Base-by-base conservation (phyloP, 2,329 filamentous ascomycete species). In the Penicillium sp. region DNA sequence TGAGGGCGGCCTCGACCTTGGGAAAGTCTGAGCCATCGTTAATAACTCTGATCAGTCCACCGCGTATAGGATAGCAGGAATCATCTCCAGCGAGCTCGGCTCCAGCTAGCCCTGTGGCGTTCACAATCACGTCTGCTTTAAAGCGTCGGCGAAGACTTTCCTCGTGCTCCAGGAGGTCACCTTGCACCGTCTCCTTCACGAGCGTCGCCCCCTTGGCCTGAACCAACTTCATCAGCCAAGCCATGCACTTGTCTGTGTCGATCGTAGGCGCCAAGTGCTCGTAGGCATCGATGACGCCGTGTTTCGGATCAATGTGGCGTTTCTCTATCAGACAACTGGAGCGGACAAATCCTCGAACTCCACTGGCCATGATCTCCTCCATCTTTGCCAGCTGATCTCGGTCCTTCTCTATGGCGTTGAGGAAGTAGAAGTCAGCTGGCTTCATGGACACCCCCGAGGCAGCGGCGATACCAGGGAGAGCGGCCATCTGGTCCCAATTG, bases 101-200 rank as follows among this genome's bases (percentile, higher is more conserved):
- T 36, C 66, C 90, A 18, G 70, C 68, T 16, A 79, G 66, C 2
- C 77, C 77, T 2, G 76, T 72, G 43, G 73, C 73, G 63, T 79
- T 80, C 57, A 80, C 59, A 48, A 80, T 78, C 53, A 69, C 74
- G 13, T 34, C 31, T 34, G 10, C 31, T 14, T 34, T 10, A 14
- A 11, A 34, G 2, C 9, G 31, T 11, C 13, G 31, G 3, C 9
- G 31, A 11, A 34, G 4, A 4, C 4, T 4, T 11, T 34, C 31
- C 13, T 34, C 31, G 10, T 11, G 10, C 2, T 13, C 13, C 4
- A 34, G 10, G 13, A 34, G 9, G 13, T 34, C 8, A 11, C 31
- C 31, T 11, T 34, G 31, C 9, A 34, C 4, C 10, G 13, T 34
- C 4, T 34, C 31, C 10, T 11, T 34, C 13, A 13, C 31, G 10